A percentile compares a stretch with the other conserved stretches of the same genome.
These are phyloP conservation scores for Populus euphratica DNA, from an alignment of 345 rosid species.

Conservation along the genomic window DNA sequence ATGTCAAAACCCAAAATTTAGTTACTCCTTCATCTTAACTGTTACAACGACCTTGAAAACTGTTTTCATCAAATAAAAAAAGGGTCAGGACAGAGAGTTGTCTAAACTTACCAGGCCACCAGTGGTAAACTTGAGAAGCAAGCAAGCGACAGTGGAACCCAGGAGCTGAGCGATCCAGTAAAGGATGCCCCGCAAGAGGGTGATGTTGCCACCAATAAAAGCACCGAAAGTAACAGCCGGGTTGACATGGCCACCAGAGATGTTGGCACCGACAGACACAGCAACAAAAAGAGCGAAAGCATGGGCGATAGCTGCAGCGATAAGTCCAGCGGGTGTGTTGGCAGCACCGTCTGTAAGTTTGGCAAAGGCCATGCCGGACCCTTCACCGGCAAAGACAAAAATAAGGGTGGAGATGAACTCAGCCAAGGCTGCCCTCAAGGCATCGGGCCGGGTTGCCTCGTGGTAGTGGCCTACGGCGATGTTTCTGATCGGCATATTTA, in stretches of 20 bases:
- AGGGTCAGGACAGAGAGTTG: too few relatives aligned
- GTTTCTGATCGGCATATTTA: conserved; percentile 75
- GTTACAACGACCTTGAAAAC: neutral
- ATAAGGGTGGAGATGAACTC: conserved; percentile 82
- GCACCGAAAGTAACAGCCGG: conserved; percentile 92
- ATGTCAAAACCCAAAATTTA: neutral
- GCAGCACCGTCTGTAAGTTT: conserved; percentile 71
- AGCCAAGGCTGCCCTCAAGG: conserved; percentile 74
- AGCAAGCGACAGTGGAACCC: conserved; percentile 77
- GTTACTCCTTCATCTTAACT: neutral
- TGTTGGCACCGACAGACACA: conserved; percentile 75
- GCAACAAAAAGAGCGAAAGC: conserved; percentile 78
- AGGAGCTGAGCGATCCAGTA: conserved; percentile 92
- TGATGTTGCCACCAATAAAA: conserved; percentile 82
- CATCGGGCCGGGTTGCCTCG: conserved; percentile 65
- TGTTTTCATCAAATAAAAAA: too few relatives aligned
- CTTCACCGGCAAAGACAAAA: conserved; percentile 87
- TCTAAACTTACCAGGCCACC: conserved; percentile 51
- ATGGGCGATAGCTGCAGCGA: conserved; percentile 73
- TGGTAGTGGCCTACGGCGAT: conserved; percentile 68
- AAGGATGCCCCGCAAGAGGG: conserved; percentile 77
- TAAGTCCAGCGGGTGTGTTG: conserved; percentile 72
- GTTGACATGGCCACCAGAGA: conserved; percentile 94
- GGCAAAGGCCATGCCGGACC: conserved; percentile 89
- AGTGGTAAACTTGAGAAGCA: conserved; percentile 75